Evolutionary conservation across 208 protist species (phyloP), one percentile per base, ranked within the genome.

Genomic region (Acanthamoeba sp.): DNA sequence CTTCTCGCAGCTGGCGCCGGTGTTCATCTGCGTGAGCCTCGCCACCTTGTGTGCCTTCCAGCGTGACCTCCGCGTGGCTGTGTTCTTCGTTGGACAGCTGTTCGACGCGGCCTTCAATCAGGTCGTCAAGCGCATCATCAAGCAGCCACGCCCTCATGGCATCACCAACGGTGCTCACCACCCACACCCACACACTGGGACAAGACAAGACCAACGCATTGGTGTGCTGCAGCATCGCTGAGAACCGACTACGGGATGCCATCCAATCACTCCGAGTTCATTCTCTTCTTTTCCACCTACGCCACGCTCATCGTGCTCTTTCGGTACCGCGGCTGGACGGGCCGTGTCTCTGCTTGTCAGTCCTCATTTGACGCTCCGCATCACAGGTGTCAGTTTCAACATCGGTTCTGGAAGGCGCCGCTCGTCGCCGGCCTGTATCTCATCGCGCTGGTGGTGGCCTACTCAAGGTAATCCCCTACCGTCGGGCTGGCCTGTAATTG

Each of bases 101-200:
- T 73, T 91, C 38, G 85, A 91, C 36, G 55, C 42, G 16, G 85
- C 59, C 45, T 52, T 91, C 85, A 91, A 91, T 36, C 48, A 91
- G 59, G 57, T 73, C 85, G 45, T 91, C 85, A 91, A 91, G 85
- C 57, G 32, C 36, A 73, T 52, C 85, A 73, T 91, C 85, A 91
- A 91, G 52, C 55, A 91, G 59, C 55, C 59, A 2, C 85, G 85
- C 22, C 85, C 85, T 20, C 27, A n/a, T 42, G 85, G 85, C 36
- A 87, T 50, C 73, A 32, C n/a, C 62, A n/a, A 71, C 10, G 62
- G 62, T 71, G 24, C 62, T n/a, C 10, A 0, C 2, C 48, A 55
- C 6, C 6, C 48, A 52, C 14, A 55, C 48, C 1, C 0, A 18
- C 48, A 20, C 48, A 1, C 48, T 16, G 1, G 48, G 16, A 5